These are phyloP conservation scores for Penicillium corylophilum DNA, from an alignment of 2,329 filamentous ascomycete species.

Conservation along the genomic window DNA sequence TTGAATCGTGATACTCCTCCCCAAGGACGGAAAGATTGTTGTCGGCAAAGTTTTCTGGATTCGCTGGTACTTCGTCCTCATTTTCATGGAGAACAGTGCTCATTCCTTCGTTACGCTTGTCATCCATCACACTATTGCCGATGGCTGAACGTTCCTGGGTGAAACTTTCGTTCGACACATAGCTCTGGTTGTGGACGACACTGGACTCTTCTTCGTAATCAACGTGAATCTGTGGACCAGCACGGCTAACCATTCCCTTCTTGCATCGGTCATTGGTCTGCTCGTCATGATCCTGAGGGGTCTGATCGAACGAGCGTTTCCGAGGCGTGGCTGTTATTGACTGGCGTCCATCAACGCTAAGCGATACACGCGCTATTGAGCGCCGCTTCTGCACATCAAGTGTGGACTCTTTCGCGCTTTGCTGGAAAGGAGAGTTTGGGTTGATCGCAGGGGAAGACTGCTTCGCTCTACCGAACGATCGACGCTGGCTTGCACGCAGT, in stretches of 20 bases:
- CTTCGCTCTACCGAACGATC: constrained; percentile 1
- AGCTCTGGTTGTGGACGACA: constrained; percentile 20
- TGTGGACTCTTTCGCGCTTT: constrained; percentile 3
- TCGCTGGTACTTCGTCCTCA: constrained; percentile 20
- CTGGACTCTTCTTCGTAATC: constrained; percentile 30
- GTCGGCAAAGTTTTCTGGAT: constrained; percentile 23
- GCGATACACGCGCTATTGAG: constrained; percentile 12
- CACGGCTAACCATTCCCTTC: constrained; percentile 26
- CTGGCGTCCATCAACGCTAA: constrained; percentile 7
- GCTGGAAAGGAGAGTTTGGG: constrained; percentile 2
- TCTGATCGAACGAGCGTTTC: constrained; percentile 27
- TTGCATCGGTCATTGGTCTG: constrained; percentile 26
- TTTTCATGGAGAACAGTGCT: constrained; percentile 40
- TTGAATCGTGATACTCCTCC: constrained; percentile 31
- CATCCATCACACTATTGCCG: constrained; percentile 38
- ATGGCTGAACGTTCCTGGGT: constrained; percentile 22
- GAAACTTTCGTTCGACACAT: constrained; percentile 11
- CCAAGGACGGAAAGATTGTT: constrained; percentile 30
- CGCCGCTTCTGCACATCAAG: constrained; percentile 18
- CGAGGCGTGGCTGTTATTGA: constrained; percentile 15
- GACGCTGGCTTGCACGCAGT: neutral
- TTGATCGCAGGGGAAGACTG: constrained; percentile 1
- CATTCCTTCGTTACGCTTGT: constrained; percentile 43
- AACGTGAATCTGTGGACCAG: constrained; percentile 25
- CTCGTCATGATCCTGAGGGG: constrained; percentile 19